phyloP scores from a whole-genome alignment of 108 stramenopile species.

The Cyclotella distinguenda region DNA sequence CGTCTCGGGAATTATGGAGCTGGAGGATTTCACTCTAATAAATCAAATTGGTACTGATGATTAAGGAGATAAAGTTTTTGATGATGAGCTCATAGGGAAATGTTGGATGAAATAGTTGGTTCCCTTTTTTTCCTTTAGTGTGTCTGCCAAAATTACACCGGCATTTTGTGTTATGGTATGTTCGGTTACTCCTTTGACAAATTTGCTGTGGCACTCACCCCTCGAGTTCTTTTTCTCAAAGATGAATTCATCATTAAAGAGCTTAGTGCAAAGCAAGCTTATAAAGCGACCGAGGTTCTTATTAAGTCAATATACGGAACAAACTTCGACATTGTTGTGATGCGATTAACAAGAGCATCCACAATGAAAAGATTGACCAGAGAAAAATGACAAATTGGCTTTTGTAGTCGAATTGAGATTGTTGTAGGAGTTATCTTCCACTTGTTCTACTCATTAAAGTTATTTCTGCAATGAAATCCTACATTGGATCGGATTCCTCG shows the following conservation, averaged over 20 bases:
- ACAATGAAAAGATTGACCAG: conserved; percentile 31
- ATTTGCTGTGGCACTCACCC: conserved; percentile 56
- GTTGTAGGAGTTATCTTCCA: background rate
- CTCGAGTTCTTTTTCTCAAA: conserved; percentile 50
- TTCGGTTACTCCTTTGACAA: conserved; percentile 60
- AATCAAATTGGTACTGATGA: conserved; percentile 73
- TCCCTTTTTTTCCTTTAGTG: background rate
- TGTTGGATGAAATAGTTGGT: conserved; percentile 61
- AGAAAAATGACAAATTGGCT: conserved; percentile 42
- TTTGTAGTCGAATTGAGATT: conserved; percentile 20
- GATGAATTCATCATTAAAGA: conserved; percentile 53
- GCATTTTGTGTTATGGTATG: conserved; percentile 11
- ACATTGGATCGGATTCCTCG: conserved; percentile 85
- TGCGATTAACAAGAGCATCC: conserved; percentile 53
- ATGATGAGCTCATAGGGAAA: conserved; percentile 64
- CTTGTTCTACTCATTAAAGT: background rate
- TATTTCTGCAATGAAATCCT: background rate
- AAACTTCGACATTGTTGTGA: conserved; percentile 73
- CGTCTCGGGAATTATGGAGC: conserved; percentile 37
- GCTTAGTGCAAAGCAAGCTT: conserved; percentile 60
- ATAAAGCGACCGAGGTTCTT: conserved; percentile 82
- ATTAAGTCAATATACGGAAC: conserved; percentile 89
- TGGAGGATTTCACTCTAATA: conserved; percentile 71
- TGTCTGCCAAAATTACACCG: background rate
- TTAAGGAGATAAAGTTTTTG: conserved; percentile 74